Evolutionary conservation across 257 asterid species (phyloP).

Genomic region (Apocynum venetum): DNA sequence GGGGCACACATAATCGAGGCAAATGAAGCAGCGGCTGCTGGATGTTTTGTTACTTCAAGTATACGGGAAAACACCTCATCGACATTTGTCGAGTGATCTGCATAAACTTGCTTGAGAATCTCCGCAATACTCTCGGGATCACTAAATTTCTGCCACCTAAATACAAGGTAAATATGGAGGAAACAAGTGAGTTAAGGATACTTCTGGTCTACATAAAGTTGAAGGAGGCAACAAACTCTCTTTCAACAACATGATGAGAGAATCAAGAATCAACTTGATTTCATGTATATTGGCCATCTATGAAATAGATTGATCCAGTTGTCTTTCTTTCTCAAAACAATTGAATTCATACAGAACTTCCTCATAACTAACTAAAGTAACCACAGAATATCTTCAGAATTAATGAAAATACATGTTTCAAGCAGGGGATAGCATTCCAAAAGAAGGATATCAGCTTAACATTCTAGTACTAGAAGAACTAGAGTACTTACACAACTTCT

Average conservation of each 20-base stretch:
- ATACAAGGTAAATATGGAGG: slow-evolving; percentile 13
- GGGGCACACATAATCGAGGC: slow-evolving; percentile 96
- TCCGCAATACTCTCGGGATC: slow-evolving; percentile 79
- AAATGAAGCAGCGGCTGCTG: slow-evolving; percentile 93
- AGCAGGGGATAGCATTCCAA: background rate
- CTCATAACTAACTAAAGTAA: background rate
- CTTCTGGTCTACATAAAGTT: background rate
- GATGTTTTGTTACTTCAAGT: slow-evolving; percentile 73
- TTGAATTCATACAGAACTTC: background rate
- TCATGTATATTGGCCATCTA: too few relatives aligned
- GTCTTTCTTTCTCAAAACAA: background rate
- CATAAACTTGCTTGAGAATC: slow-evolving; percentile 79
- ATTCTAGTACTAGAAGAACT: background rate
- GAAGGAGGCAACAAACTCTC: too few relatives aligned
- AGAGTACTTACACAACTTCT: slow-evolving; percentile 53
- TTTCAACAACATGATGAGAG: too few relatives aligned
- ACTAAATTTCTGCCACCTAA: slow-evolving; percentile 89
- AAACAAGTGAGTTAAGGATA: background rate
- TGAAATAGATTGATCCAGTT: slow-evolving; percentile 2
- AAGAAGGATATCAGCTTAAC: background rate
- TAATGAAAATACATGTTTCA: background rate
- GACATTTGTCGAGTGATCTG: slow-evolving; percentile 71
- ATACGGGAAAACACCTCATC: slow-evolving; percentile 75
- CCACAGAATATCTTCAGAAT: background rate
- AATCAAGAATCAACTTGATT: too few relatives aligned